Evolutionary conservation across 2,329 filamentous ascomycete genomes (phyloP), one percentile per base, ranked within the genome.

Genomic region (Colletotrichum destructivum): DNA sequence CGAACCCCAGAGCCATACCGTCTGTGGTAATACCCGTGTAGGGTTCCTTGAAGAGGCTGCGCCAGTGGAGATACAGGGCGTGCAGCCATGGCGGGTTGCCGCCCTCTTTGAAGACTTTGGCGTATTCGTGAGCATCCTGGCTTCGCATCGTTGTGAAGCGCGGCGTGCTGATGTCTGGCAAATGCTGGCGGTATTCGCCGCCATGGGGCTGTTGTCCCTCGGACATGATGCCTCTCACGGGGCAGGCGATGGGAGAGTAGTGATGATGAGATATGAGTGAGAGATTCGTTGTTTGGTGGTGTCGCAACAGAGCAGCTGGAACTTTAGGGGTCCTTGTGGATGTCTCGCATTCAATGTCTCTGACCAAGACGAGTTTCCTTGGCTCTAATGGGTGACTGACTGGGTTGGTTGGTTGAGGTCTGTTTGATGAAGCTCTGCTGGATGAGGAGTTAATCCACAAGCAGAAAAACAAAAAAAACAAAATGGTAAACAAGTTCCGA

Each of bases 21-120:
- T 94, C 91, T 13, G 81, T 89, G 0, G 93, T 94, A 23, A 95
- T 84, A 31, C 93, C 93, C 76, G 88, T 90, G 79, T 89, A 94
- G 0, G 93, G 92, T 80, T 94, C 91, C 66, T 89, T 82, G 35
- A 91, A 82, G 11, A 92, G 78, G 44, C 86, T 82, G 60, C 83
- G 78, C 90, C 90, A 92, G 77, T 91, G 88, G 73, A 84, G 78
- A 69, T 89, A 91, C 26, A 92, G 79, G 0, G 83, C 88, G 75
- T 92, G 86, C 18, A 94, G 81, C 92, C 92, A 94, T 1, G 92
- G 91, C 0, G 92, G 92, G 15, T 84, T 82, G 1, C 87, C 87
- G 23, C 84, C 79, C 44, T 89, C 85, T 71, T 88, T 88, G 77
- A 94, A 92, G 4, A 82, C 86, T 7, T 86, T 81, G 0, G 89